These are phyloP conservation scores for Glycine latifolia DNA, from an alignment of 306 rosid genomes.

Conservation along the genomic window DNA sequence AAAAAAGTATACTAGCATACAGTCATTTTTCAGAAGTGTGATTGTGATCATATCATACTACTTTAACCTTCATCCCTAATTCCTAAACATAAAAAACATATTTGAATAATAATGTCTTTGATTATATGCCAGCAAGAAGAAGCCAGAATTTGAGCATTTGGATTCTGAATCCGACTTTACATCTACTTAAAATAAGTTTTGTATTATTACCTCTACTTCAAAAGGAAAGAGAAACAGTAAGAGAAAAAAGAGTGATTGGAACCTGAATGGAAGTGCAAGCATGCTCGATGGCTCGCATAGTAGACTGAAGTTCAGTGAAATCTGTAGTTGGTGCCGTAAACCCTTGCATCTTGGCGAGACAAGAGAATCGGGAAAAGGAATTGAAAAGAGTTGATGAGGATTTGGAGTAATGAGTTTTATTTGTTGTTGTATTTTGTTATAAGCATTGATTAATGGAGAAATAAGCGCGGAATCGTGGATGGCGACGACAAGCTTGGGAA, in stretches of 20 bases:
- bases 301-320: slow-evolving; percentile 74
- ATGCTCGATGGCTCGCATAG: slow-evolving; percentile 85
- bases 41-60: neutral
- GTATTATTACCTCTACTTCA: neutral
- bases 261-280: slow-evolving; percentile 96
- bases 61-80: slow-evolving; percentile 12
- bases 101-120: neutral
- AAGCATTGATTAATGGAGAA: neutral
- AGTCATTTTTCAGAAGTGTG: too few species aligned
- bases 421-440: neutral
- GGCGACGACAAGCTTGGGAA: too few species aligned
- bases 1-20: too few species aligned
- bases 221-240: neutral
- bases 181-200: neutral
- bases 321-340: slow-evolving; percentile 54
- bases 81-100: neutral
- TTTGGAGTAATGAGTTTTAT: neutral
- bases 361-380: slow-evolving; percentile 3
- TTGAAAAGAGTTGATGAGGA: slow-evolving; percentile 9
- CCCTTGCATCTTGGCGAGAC: slow-evolving; percentile 68
- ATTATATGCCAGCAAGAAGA: neutral
- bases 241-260: slow-evolving; percentile 11
- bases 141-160: neutral
- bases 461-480: neutral
- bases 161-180: slow-evolving; percentile 2